phyloP scores from a whole-genome alignment of 1,139 yeast species.

The Komagataea norvegica region DNA sequence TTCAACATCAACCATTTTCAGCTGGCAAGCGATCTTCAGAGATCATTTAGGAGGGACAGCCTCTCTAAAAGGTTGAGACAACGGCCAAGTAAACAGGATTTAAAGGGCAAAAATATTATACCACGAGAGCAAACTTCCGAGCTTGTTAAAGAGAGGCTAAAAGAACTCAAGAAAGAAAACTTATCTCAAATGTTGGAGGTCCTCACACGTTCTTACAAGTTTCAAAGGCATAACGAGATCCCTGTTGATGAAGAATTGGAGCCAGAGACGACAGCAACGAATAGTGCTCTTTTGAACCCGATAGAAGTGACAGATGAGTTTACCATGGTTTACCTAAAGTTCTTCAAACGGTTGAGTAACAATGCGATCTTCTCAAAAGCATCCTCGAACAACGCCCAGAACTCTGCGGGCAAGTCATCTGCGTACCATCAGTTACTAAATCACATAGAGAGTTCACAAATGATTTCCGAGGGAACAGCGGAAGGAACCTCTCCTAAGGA shows the following conservation, averaged over 20 bases:
- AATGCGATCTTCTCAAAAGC: neutral
- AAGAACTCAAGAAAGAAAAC: slow-evolving; percentile 16
- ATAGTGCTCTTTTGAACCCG: neutral
- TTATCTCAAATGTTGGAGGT: slow-evolving; percentile 17
- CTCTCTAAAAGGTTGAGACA: slow-evolving; percentile 17
- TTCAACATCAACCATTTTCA: slow-evolving; percentile 8
- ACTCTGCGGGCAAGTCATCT: neutral
- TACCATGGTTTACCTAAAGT: slow-evolving; percentile 8
- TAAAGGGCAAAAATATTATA: slow-evolving; percentile 19
- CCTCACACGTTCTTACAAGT: slow-evolving; percentile 16
- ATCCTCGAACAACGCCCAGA: neutral
- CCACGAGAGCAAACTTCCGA: slow-evolving; percentile 10
- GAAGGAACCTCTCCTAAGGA: neutral
- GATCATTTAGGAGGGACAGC: slow-evolving; percentile 19
- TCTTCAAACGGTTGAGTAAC: slow-evolving; percentile 4
- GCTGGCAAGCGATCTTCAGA: slow-evolving; percentile 13
- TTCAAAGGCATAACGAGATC: slow-evolving; percentile 12
- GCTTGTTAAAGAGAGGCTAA: slow-evolving; percentile 15
- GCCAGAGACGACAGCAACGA: neutral
- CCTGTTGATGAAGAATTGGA: neutral
- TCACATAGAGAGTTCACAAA: slow-evolving; percentile 4
- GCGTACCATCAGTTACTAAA: slow-evolving; percentile 3
- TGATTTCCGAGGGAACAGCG: too few species aligned
- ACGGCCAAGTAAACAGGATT: slow-evolving; percentile 19
- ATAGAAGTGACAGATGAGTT: slow-evolving; percentile 11